phyloP scores from a whole-genome alignment of 2,329 filamentous ascomycete species.

The Daldinia sp. region DNA sequence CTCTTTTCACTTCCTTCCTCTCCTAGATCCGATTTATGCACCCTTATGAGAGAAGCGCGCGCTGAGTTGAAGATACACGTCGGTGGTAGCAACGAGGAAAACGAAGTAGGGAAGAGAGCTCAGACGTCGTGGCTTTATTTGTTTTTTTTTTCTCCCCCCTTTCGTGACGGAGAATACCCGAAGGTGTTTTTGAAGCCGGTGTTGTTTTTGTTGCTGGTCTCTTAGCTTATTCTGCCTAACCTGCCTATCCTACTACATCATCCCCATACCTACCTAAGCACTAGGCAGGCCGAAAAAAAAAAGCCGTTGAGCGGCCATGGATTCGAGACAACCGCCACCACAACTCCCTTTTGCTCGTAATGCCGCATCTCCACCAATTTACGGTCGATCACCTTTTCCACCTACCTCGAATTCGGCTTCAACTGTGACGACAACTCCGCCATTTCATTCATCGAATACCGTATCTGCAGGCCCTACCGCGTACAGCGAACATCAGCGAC shows the following conservation, averaged over 20 bases:
- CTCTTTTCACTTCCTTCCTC: conserved; percentile 9
- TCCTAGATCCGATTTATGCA: conserved; percentile 10
- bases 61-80: conserved; percentile 24
- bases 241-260: conserved; percentile 11
- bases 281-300: conserved; percentile 32
- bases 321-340: conserved; percentile 48
- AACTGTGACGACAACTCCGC: conserved; percentile 38
- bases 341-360: conserved; percentile 49
- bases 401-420: conserved; percentile 34
- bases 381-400: conserved; percentile 46
- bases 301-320: conserved; percentile 43
- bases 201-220: conserved; percentile 14
- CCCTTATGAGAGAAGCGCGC: conserved; percentile 28
- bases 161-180: conserved; percentile 25
- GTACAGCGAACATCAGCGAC: conserved; percentile 49
- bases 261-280: conserved; percentile 27
- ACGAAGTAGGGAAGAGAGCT: conserved; percentile 19
- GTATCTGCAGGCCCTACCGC: conserved; percentile 48
- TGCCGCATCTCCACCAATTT: conserved; percentile 47
- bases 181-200: conserved; percentile 22
- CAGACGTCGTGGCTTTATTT: conserved; percentile 6
- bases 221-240: conserved; percentile 21
- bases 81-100: conserved; percentile 20
- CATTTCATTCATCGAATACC: conserved; percentile 48
- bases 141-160: neutral